Evolutionary conservation across 2,329 filamentous ascomycete species (phyloP).

Genomic region (Paecilomyces sp.): DNA sequence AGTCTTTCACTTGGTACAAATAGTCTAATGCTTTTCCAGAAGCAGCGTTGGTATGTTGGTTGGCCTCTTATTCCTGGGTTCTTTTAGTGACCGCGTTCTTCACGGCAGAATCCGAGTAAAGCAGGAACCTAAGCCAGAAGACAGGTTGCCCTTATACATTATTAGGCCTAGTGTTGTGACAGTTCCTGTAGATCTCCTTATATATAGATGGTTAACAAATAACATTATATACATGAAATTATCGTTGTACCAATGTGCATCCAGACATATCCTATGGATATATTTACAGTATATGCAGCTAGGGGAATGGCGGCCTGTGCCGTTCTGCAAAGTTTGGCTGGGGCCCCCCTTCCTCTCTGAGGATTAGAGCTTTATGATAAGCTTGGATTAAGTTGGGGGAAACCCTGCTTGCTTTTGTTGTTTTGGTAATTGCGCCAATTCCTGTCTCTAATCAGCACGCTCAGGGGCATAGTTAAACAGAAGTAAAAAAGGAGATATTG

Average conservation of each 20-base stretch:
- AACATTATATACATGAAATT: conserved; percentile 31
- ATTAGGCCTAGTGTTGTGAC: no score
- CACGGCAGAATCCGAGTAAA: no score
- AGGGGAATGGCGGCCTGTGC: conserved; percentile 44
- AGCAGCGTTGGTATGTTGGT: no score
- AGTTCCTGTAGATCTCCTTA: no score
- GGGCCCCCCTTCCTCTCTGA: conserved; percentile 53
- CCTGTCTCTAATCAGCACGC: neutral
- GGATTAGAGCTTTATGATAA: conserved; percentile 36
- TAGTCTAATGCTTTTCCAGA: no score
- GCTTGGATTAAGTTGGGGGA: conserved; percentile 37
- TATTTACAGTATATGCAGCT: conserved; percentile 36
- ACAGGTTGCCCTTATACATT: no score
- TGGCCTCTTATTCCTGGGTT: no score
- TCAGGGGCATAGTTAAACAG: no score
- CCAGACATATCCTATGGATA: conserved; percentile 54
- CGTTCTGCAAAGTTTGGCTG: conserved; percentile 45
- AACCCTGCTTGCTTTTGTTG: conserved; percentile 46
- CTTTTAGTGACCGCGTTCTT: no score
- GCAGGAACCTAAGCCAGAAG: no score
- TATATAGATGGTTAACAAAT: conserved; percentile 48
- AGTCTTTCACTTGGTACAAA: no score
- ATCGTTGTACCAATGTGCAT: conserved; percentile 44
- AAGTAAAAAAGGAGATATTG: no score
- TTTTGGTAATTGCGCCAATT: conserved; percentile 37